Base-by-base conservation (phyloP, 257 asterid genomes). In the Voacanga thouarsii region DNA sequence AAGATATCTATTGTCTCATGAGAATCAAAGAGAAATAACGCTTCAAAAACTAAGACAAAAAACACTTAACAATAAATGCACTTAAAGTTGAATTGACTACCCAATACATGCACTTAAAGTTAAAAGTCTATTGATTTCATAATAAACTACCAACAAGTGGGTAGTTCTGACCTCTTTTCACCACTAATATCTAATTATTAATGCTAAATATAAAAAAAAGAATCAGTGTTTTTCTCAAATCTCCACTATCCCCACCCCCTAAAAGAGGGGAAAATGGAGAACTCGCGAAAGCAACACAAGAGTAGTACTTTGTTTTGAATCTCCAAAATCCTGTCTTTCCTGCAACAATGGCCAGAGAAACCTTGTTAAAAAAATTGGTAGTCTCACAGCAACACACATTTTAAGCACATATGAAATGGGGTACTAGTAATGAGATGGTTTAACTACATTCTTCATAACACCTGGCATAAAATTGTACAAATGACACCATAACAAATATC, bases 231-330 rank as follows among this genome's bases (percentile, higher is more conserved):
- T 28, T 19, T 53, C 60, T 37, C 71, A 65, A 30, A 16, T 23
- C 21, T 24, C 71, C 67, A 9, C 68, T 19, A 61, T 6, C 21
- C 7, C 50, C 50, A 5, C 50, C 1, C 16, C 30, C 41, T 19
- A 15, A 49, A 55, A 71, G 8, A 73, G 44, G 41, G 3, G 41
- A 39, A 28, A 44, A 12, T 51, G 5, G 5, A 23, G 21, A 63
- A 79, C 75, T 74, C 74, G 74, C 82, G 43, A 79, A 79, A 39
- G 30, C 79, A 60, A 73, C 82, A 79, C 74, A 41, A 73, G 79
- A 79, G 70, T 75, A 65, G 79, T 67, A 59, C 75, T 64, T 75
- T 74, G 78, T 44, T 78, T 74, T 26, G 63, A 44, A 61, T 78
- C 78, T 75, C 74, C 84, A 53, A 81, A 63, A 43, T 78, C 39